Conservation (phyloP, 176 grass and related monocot species). For the Bromus sterilis region DNA sequence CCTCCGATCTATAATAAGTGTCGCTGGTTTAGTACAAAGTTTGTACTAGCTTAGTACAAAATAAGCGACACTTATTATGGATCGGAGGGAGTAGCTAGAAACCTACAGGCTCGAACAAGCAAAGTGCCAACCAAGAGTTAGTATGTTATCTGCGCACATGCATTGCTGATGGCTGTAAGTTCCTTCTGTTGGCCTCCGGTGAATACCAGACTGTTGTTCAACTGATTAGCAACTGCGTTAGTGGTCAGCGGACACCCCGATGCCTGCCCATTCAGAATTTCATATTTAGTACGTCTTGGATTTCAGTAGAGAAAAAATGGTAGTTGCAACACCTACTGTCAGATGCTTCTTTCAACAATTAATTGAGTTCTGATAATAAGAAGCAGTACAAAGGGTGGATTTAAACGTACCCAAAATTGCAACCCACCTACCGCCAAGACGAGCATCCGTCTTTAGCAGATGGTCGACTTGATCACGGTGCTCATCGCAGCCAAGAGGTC, state of each 20-base stretch:
- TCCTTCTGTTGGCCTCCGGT: neutral
- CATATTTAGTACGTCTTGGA: neutral
- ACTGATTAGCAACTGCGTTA: neutral
- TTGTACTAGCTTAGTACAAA: too few species aligned
- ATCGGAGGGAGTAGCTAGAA: too few species aligned
- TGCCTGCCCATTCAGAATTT: neutral
- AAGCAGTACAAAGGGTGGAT: neutral
- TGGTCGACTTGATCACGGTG: neutral
- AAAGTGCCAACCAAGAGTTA: neutral
- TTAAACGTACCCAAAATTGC: neutral
- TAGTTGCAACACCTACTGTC: neutral
- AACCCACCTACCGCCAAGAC: neutral
- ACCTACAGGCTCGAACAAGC: too few species aligned
- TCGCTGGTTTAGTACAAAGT: too few species aligned
- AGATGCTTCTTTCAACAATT: neutral
- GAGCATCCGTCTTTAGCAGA: neutral
- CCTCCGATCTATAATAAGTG: too few species aligned
- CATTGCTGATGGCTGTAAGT: neutral
- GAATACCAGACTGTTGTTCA: neutral
- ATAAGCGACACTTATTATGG: too few species aligned
- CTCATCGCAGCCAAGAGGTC: slow-evolving; percentile 15
- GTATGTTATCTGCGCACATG: neutral
- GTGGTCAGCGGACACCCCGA: neutral
- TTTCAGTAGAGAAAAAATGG: neutral
- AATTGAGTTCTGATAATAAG: neutral